phyloP scores from a whole-genome alignment of 768 basidiomycete genomes.

The Clitopilus hobsonii region DNA sequence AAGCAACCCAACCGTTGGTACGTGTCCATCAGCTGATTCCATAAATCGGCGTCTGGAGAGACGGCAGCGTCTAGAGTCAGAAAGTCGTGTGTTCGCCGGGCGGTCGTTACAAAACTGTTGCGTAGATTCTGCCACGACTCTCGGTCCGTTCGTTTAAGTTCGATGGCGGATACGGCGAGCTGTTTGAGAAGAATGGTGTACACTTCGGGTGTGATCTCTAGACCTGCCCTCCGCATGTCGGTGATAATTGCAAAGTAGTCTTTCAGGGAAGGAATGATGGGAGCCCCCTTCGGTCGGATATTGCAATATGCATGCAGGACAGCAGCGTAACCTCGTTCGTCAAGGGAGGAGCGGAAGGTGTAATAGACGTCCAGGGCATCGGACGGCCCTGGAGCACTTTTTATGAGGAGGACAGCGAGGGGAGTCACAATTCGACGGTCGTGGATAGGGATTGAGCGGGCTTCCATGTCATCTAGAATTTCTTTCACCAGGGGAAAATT shows the following conservation, averaged over 20 bases:
- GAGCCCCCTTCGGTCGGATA: slow-evolving; percentile 28
- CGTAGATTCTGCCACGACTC: slow-evolving; percentile 13
- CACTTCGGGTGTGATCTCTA: slow-evolving; percentile 49
- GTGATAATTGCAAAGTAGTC: slow-evolving; percentile 73
- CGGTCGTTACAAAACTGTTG: slow-evolving; percentile 37
- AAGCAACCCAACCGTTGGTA: slow-evolving; percentile 79
- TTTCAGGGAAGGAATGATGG: slow-evolving; percentile 37
- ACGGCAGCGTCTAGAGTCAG: slow-evolving; percentile 78
- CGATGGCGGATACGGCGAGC: slow-evolving; percentile 41
- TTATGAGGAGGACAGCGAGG: slow-evolving; percentile 64
- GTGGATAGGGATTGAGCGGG: slow-evolving; percentile 38
- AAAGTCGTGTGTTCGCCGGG: slow-evolving; percentile 66
- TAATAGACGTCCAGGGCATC: slow-evolving; percentile 65
- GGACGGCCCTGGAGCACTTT: slow-evolving; percentile 43
- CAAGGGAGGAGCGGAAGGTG: slow-evolving; percentile 35
- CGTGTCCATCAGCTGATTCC: slow-evolving; percentile 87
- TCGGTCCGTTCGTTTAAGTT: slow-evolving; percentile 17
- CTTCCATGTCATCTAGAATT: slow-evolving; percentile 65
- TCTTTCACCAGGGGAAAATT: slow-evolving; percentile 42
- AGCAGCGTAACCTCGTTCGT: slow-evolving; percentile 54
- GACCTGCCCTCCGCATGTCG: slow-evolving; percentile 72
- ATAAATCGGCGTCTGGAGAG: slow-evolving; percentile 61
- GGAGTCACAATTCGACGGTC: slow-evolving; percentile 43
- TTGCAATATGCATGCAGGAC: slow-evolving; percentile 63
- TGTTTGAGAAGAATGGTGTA: slow-evolving; percentile 67